Evolutionary conservation across 768 basidiomycete species (phyloP), one percentile per base, ranked within the genome.

Genomic region (Amanita phalloides): DNA sequence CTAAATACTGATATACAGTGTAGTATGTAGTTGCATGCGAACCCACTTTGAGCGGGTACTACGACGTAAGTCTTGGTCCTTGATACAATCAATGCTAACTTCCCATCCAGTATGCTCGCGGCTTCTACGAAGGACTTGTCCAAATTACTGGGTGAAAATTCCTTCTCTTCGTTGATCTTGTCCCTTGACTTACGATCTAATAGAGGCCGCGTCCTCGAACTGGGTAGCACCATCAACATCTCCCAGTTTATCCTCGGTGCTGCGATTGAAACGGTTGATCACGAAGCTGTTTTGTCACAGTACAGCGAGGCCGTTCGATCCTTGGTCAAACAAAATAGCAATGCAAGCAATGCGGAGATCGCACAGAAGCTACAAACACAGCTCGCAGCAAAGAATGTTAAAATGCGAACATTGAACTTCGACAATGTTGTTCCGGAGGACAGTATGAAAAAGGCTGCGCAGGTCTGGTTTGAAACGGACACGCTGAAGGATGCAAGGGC

Each of bases 1-100:
- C 20, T 14, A 25, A 30, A 44, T 20, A 33, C 45, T 48, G 30
- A 54, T 33, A 25, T 36, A 33, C 33, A 45, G 13, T 38, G 21
- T 53, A 78, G 77, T 79, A 79, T 61, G 71, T 78, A 56, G 72
- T 80, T 28, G 79, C 77, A 0, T 81, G 78, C 63, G 79, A 81
- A 57, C 78, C 66, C 3, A 41, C 59, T 13, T 55, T 66, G n/a
- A 65, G 64, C 33, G 10, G 17, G 4, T 23, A 21, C 41, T 42
- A 42, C 48, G 35, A 42, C 13, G 45, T 38, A 36, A 33, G n/a
- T 21, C n/a, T 6, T 23, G 3, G 9, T 10, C 4, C 9, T 10
- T 23, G 23, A 3, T 13, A 9, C 10, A 20, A 23, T 38, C 3
- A 10, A 10, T 6, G 20, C 11, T 21, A 5, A 42, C 41, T 23